Base-by-base conservation (phyloP, 306 rosid genomes). In the Delonix regia region DNA sequence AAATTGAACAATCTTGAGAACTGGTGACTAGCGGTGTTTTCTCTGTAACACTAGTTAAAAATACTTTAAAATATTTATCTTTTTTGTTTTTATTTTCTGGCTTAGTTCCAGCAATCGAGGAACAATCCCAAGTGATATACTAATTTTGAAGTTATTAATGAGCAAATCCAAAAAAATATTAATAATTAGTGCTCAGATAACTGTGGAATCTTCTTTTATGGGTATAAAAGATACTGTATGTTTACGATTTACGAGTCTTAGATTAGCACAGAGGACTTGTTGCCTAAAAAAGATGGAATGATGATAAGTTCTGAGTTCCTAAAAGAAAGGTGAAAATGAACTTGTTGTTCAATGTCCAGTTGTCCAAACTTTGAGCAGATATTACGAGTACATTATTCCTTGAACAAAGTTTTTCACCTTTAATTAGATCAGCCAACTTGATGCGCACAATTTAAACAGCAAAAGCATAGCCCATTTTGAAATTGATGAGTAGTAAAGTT, bases 401-500 rank as follows among this genome's bases (percentile, higher is more conserved):
- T 56, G 71, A 44, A 82, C n/a, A 22, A 24, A 33, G 62, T 60
- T 59, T 24, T 56, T 11, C 33, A 24, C 62, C 18, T 28, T 24
- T 56, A 41, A 41, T 4, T 33, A 22, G 59, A 69, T 52, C 45
- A 53, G 39, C 78, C n/a, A 63, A 53, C 66, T 70, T 74, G 21
- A 75, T 71, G 38, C 47, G 66, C 71, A 45, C 27, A 53, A 44
- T 52, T 61, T 18, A 9, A 69, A 62, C 45, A 51, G 69, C 28
- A 33, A 71, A 78, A 73, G 42, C 52, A 39, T 13, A 7, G 57
- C 34, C n/a, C 9, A 42, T 70, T 45, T 55, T 18, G 2, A 8
- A 85, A 66, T 69, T 68, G 48, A 81, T 24, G 74, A 59, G 16
- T 71, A 63, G 15, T 49, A 33, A 75, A 66, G 69, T 30, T 77